Conservation (phyloP, 2,329 filamentous ascomycete species). For the Decorospora gaudefroyi region DNA sequence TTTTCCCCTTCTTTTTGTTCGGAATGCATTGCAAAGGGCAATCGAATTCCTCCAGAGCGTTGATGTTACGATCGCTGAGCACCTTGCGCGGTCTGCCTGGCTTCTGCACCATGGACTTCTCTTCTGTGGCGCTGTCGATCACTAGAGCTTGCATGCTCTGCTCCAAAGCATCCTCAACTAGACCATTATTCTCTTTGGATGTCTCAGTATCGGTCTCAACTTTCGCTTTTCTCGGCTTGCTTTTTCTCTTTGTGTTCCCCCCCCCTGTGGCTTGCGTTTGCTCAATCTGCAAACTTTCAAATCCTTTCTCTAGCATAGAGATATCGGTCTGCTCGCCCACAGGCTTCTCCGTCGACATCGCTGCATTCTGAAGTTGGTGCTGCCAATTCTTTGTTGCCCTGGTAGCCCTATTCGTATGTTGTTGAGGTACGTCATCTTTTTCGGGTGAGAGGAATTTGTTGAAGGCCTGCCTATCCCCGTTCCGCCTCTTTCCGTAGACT, state of each 20-base stretch:
- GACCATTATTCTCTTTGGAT: slow-evolving; percentile 9
- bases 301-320: slow-evolving; percentile 9
- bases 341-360: background rate
- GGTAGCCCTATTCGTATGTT: slow-evolving; percentile 3
- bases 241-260: slow-evolving; percentile 11
- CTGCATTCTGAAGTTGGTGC: slow-evolving; percentile 13
- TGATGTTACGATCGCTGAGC: slow-evolving; percentile 19
- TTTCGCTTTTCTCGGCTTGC: slow-evolving; percentile 10
- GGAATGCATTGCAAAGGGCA: background rate
- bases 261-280: slow-evolving; percentile 8
- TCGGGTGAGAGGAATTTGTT: slow-evolving; percentile 36
- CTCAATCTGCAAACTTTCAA: slow-evolving; percentile 12
- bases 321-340: slow-evolving; percentile 3
- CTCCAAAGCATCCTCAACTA: slow-evolving; percentile 9
- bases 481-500: slow-evolving; percentile 30
- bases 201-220: background rate
- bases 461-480: slow-evolving; percentile 35
- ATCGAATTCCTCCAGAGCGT: slow-evolving; percentile 8
- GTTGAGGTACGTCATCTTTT: slow-evolving; percentile 22
- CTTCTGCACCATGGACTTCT: slow-evolving; percentile 7
- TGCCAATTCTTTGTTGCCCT: slow-evolving; percentile 7
- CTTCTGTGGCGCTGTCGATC: slow-evolving; percentile 2
- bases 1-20: slow-evolving; percentile 10
- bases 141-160: slow-evolving; percentile 8
- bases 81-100: slow-evolving; percentile 10